Conservation (phyloP, 108 stramenopile species). For the Nannochloropsis gaditana region DNA sequence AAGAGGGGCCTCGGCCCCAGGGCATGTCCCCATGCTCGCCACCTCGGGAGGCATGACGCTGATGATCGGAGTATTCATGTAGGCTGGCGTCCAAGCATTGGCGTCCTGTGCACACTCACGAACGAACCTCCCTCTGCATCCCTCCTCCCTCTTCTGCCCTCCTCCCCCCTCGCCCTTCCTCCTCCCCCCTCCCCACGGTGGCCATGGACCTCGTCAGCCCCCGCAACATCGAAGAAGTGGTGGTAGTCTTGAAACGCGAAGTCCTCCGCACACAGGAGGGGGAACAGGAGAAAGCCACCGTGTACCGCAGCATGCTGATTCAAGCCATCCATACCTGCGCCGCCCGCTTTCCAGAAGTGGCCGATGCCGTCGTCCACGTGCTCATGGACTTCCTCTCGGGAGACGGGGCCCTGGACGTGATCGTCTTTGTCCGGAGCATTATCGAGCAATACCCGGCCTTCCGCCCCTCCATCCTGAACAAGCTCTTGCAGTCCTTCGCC, state of each 20-base stretch:
- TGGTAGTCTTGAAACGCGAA: slow-evolving; percentile 84
- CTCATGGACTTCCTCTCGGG: slow-evolving; percentile 88
- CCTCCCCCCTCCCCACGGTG: slow-evolving; percentile 14
- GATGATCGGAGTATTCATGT: too few relatives aligned
- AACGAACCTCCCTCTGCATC: not conserved
- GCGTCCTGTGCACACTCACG: too few relatives aligned
- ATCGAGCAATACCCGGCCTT: slow-evolving; percentile 87
- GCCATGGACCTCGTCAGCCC: slow-evolving; percentile 85
- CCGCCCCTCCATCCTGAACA: slow-evolving; percentile 73
- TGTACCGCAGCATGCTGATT: slow-evolving; percentile 86
- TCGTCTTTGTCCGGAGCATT: slow-evolving; percentile 89
- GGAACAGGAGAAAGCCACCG: slow-evolving; percentile 74
- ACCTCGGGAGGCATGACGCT: too few relatives aligned
- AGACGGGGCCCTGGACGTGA: slow-evolving; percentile 84
- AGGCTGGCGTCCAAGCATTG: too few relatives aligned
- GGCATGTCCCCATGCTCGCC: not conserved
- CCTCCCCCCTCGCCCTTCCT: not conserved
- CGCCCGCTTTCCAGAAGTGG: slow-evolving; percentile 81
- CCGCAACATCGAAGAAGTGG: slow-evolving; percentile 93
- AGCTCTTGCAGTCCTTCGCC: slow-evolving; percentile 72
- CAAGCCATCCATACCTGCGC: slow-evolving; percentile 93
- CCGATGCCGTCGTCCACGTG: slow-evolving; percentile 85
- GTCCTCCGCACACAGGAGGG: slow-evolving; percentile 80
- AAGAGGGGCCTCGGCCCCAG: not conserved
- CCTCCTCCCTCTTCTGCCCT: not conserved